Evolutionary conservation across 164 flowering plant species (phyloP).

Genomic region (Dillenia turbinata): DNA sequence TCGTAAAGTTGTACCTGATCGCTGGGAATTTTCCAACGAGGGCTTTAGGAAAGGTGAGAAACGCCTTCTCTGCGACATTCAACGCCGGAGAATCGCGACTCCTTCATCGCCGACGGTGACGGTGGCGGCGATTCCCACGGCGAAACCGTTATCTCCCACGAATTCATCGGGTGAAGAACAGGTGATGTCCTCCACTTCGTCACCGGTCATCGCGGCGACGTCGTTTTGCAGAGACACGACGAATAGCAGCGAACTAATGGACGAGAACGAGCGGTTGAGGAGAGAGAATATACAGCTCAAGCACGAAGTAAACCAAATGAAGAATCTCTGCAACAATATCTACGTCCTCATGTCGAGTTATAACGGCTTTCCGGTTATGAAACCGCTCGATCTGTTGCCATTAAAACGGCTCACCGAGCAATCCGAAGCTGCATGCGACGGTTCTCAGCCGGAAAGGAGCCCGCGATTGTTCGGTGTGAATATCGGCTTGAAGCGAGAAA

Average conservation of each 20-base stretch:
- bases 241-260: conserved; percentile 39
- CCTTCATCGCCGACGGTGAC: conserved; percentile 11
- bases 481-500: conserved; percentile 51
- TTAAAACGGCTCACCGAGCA: conserved; percentile 23
- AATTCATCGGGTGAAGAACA: conserved; percentile 78
- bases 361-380: conserved; percentile 16
- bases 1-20: conserved; percentile 60
- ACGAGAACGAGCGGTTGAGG: conserved; percentile 75
- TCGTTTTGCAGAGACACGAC: conserved; percentile 8
- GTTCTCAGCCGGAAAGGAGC: conserved; percentile 13
- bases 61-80: conserved; percentile 47
- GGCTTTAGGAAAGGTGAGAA: conserved; percentile 51
- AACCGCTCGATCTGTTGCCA: conserved; percentile 45
- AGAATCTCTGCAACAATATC: conserved; percentile 62
- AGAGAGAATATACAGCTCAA: conserved; percentile 58
- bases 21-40: conserved; percentile 72
- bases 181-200: conserved; percentile 44
- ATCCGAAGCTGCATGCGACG: conserved; percentile 10
- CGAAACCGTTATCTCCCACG: conserved; percentile 36
- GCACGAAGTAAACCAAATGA: conserved; percentile 59
- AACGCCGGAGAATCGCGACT: conserved; percentile 35
- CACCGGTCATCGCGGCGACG: conserved; percentile 18
- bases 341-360: conserved; percentile 57
- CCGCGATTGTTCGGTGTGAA: conserved; percentile 61
- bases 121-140: conserved; percentile 11